Conservation (phyloP, 768 basidiomycete species). For the Leccinum uliginosum region DNA sequence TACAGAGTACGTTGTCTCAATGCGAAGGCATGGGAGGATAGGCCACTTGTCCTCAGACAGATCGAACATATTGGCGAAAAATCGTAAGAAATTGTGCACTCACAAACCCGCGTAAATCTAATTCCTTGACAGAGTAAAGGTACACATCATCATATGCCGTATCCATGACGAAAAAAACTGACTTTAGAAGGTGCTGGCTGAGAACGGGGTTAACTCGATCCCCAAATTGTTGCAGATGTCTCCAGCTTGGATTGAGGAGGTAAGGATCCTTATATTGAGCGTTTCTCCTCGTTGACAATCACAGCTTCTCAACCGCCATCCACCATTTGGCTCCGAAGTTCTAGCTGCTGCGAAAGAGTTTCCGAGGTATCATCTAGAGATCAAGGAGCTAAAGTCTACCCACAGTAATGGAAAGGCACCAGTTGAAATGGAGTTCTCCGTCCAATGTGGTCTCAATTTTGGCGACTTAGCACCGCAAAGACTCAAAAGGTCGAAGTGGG, state of each 20-base stretch:
- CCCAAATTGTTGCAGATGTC: constrained; percentile 50
- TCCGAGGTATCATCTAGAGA: constrained; percentile 56
- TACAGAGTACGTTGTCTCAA: constrained; percentile 67
- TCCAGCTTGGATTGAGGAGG: constrained; percentile 61
- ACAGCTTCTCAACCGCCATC: constrained; percentile 68
- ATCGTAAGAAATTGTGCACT: constrained; percentile 50
- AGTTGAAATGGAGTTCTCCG: constrained; percentile 51
- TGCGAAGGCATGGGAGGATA: constrained; percentile 91
- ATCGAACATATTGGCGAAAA: constrained; percentile 90
- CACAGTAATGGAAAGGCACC: constrained; percentile 44
- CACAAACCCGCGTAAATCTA: neutral
- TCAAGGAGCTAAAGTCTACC: constrained; percentile 44
- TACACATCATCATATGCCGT: constrained; percentile 2
- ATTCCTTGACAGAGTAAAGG: constrained; percentile 21
- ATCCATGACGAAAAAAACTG: constrained; percentile 2
- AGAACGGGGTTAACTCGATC: constrained; percentile 67
- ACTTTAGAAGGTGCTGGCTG: constrained; percentile 60
- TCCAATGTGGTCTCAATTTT: constrained; percentile 51
- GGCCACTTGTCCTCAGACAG: constrained; percentile 79
- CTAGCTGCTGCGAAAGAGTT: constrained; percentile 56
- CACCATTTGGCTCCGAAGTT: constrained; percentile 72
- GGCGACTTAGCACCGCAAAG: constrained; percentile 33
- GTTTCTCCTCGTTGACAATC: constrained; percentile 3
- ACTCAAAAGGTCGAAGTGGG: constrained; percentile 42
- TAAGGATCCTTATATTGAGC: constrained; percentile 21